A percentile compares a stretch with the other conserved stretches of the same genome.
phyloP scores from a whole-genome alignment of 768 basidiomycete genomes.

The Tulasnella sp. region DNA sequence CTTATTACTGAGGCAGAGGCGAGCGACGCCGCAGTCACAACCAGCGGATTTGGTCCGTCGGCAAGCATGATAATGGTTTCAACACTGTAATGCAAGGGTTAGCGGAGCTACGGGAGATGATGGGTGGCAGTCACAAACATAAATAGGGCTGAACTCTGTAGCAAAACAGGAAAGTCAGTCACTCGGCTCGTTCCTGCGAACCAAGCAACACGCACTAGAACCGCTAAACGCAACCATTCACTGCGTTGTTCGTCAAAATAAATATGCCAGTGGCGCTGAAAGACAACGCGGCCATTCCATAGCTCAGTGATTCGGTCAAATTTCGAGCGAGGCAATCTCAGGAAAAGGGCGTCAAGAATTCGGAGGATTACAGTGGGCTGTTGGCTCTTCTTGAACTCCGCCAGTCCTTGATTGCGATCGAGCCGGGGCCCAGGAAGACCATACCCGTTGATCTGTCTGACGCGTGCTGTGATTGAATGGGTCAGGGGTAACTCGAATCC shows the following conservation, averaged over 20 bases:
- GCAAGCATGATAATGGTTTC: background rate
- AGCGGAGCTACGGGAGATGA: background rate
- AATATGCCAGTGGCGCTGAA: constrained; percentile 25
- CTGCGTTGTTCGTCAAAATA: constrained; percentile 21
- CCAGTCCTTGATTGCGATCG: constrained; percentile 8
- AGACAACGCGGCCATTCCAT: constrained; percentile 27
- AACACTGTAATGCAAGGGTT: background rate
- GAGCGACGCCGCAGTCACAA: background rate
- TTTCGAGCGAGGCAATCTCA: background rate
- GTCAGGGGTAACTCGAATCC: background rate
- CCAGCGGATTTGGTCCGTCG: background rate
- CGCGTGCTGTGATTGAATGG: background rate
- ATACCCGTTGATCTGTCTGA: background rate
- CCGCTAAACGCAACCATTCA: background rate
- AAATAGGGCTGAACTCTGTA: constrained; percentile 3
- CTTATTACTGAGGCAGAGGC: background rate
- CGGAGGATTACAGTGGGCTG: background rate
- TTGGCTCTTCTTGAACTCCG: background rate
- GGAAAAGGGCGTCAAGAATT: background rate
- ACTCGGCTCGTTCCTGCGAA: background rate
- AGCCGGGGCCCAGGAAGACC: background rate
- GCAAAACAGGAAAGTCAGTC: background rate
- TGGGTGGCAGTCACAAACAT: background rate
- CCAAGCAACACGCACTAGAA: background rate
- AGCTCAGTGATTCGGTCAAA: constrained; percentile 6